Percentiles rank a stretch among this genome's conserved stretches.
Conservation (phyloP, 371 early-diverging fungal species). For the Saksenaea oblongispora region DNA sequence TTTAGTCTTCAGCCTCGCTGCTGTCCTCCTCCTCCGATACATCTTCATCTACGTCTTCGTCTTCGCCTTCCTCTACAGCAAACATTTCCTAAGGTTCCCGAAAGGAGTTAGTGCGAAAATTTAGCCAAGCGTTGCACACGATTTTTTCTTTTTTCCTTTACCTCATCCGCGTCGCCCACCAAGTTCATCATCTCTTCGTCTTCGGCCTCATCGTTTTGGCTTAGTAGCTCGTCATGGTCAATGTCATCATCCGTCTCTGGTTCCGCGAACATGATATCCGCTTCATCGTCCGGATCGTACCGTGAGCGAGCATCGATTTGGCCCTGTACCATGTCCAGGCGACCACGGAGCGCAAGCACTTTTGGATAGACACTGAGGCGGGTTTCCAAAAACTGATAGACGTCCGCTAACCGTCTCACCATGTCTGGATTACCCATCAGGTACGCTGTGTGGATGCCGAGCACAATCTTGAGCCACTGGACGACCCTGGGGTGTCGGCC, state of each 20-base stretch:
- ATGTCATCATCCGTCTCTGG: slow-evolving; percentile 40
- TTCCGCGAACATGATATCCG: slow-evolving; percentile 38
- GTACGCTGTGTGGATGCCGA: slow-evolving; percentile 67
- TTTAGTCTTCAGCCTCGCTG: slow-evolving; percentile 25
- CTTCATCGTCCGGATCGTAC: slow-evolving; percentile 34
- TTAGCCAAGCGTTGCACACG: neutral
- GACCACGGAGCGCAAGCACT: slow-evolving; percentile 64
- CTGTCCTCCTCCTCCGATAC: slow-evolving; percentile 13
- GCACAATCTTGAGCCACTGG: slow-evolving; percentile 72
- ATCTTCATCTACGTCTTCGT: slow-evolving; percentile 23
- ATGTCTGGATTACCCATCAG: slow-evolving; percentile 62
- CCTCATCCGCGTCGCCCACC: slow-evolving; percentile 3
- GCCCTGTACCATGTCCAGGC: slow-evolving; percentile 69
- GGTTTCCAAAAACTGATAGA: slow-evolving; percentile 64
- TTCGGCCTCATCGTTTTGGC: slow-evolving; percentile 9
- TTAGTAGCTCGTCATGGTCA: slow-evolving; percentile 11
- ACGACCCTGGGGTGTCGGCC: slow-evolving; percentile 57
- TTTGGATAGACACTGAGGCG: slow-evolving; percentile 58
- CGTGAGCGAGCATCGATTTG: slow-evolving; percentile 62
- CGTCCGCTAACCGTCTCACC: slow-evolving; percentile 52
- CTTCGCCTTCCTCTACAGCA: slow-evolving; percentile 26
- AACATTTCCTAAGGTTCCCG: slow-evolving; percentile 15
- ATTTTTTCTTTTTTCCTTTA: neutral
- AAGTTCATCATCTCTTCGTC: slow-evolving; percentile 18
- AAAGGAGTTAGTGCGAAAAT: neutral